Percentiles rank a stretch among this genome's conserved stretches.
Evolutionary conservation across 441 rosid genomes (phyloP).

Genomic region (Gossypium schwendimanii): DNA sequence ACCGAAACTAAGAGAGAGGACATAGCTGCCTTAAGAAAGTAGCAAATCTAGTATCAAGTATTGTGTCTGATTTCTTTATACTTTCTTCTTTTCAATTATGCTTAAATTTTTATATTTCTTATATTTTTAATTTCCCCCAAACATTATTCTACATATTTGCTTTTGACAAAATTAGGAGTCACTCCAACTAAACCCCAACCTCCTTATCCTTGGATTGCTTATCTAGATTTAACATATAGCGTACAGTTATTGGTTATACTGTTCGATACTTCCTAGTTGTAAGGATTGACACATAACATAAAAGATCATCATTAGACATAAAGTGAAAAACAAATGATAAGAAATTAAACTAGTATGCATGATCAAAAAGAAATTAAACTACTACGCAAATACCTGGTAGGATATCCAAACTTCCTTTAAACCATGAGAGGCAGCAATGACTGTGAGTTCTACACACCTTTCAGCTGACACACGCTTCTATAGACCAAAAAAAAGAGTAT

Average conservation of each 20-base stretch:
- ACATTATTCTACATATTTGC: neutral
- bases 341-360: neutral
- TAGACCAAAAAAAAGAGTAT: neutral
- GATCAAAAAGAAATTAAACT: neutral
- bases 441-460: slow-evolving; percentile 79
- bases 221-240: neutral
- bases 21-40: neutral
- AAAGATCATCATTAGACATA: neutral
- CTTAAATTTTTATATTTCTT: neutral
- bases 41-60: neutral
- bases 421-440: slow-evolving; percentile 70
- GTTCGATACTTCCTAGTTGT: neutral
- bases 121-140: neutral
- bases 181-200: neutral
- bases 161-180: neutral
- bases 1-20: neutral
- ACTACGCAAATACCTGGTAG: slow-evolving; percentile 46
- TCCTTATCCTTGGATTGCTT: neutral
- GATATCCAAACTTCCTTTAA: slow-evolving; percentile 96
- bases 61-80: neutral
- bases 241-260: neutral
- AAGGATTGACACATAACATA: neutral
- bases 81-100: neutral
- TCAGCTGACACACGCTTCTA: slow-evolving; percentile 78
- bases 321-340: neutral